Conservation (phyloP, 345 rosid genomes). For the Populus ilicifolia region DNA sequence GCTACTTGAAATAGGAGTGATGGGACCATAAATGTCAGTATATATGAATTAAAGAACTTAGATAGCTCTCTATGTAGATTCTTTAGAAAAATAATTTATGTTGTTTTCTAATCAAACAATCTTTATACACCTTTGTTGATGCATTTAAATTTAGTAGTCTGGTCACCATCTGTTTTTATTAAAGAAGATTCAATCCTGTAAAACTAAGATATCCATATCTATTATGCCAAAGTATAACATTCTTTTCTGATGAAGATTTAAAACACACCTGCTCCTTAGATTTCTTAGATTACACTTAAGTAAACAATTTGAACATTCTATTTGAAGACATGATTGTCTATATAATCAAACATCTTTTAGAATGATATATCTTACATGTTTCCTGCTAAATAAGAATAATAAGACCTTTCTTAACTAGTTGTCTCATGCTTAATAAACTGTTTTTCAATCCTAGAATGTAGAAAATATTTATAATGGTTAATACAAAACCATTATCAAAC, state of each 20-base stretch:
- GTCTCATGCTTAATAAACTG: neutral
- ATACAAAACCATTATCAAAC: neutral
- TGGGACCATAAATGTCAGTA: conserved; percentile 2
- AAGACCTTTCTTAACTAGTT: neutral
- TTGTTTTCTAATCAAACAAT: neutral
- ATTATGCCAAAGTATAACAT: neutral
- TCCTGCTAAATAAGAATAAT: neutral
- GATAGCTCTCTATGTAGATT: neutral
- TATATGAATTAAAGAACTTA: neutral
- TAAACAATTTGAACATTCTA: neutral
- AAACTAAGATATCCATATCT: conserved; percentile 4
- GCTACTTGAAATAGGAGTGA: neutral
- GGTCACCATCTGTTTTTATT: neutral
- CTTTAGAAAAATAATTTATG: neutral
- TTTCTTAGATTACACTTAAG: neutral
- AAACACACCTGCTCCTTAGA: neutral
- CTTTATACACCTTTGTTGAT: neutral
- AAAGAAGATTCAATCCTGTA: neutral
- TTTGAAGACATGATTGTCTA: neutral
- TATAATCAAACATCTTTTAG: neutral
- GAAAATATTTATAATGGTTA: neutral
- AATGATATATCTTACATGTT: neutral
- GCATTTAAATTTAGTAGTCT: neutral
- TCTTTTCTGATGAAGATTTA: neutral
- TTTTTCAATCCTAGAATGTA: neutral